Evolutionary conservation across 345 rosid genomes (phyloP), one percentile per base, ranked within the genome.

Genomic region (Cardamine occulta): DNA sequence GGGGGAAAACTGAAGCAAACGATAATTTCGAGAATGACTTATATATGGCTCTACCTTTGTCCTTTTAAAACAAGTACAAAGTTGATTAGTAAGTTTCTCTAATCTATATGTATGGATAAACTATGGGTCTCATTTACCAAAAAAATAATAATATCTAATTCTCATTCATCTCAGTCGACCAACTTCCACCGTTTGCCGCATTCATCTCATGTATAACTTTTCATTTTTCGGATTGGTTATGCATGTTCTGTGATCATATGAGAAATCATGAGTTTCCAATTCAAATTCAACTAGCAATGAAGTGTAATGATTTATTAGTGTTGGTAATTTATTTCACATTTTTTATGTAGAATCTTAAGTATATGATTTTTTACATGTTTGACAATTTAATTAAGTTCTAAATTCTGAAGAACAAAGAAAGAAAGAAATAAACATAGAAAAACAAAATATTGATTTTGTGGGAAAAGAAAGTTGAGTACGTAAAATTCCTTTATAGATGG

Each of bases 391-490:
- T n/a, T 10, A 37, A 37, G 11, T 2, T 11, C 3, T 37, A 11
- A 37, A 11, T 37, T 11, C 1, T 37, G 42, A 37, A 14, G 48
- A 42, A 42, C 17, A 5, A 42, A 4, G 47, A 42, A 4, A 26
- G 28, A 26, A 26, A 1, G 28, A 23, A 39, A 39, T 23, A 62
- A 29, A 63, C 13, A 21, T 18, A 28, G 0, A 23, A 23, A 52
- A 52, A 51, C 1, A 21, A 21, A n/a, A 66, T 34, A 9, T 15
- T 23, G 42, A 55, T 31, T 18, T 40, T 19, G 34, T 32, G 31
- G 34, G 60, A 72, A 37, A 35, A 28, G 68, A 49, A 49, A 61
- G 68, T 28, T 15, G 19, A 62, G 61, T 63, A 73, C 76, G 63
- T 52, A 62, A 37, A 39, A 37, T 52, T 73, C 54, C 49, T 39